phyloP scores from a whole-genome alignment of 169 alveolate species.

The Eimeria praecox region DNA sequence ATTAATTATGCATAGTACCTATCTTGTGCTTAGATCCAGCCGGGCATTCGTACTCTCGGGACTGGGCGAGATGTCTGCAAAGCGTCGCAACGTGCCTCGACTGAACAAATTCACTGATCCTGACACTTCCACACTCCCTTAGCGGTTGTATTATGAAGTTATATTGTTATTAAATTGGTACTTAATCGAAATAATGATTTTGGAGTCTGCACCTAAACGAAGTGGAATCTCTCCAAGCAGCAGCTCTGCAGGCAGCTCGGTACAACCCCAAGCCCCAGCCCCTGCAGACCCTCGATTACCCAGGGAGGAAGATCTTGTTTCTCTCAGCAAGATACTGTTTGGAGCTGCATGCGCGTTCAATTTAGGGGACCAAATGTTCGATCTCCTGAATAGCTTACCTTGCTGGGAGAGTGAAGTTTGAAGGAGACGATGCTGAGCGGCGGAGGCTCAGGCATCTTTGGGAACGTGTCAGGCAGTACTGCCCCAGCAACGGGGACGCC shows the following conservation, averaged over 20 bases:
- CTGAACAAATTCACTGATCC: neutral
- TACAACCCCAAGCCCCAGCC: neutral
- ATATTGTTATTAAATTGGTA: neutral
- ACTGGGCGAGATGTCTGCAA: neutral
- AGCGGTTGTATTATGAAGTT: neutral
- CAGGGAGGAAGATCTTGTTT: neutral
- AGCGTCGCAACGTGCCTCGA: neutral
- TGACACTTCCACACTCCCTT: neutral
- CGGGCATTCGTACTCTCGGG: neutral
- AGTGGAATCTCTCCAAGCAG: neutral
- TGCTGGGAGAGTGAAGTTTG: neutral
- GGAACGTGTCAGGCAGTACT: constrained; percentile 34
- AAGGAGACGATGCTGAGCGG: constrained; percentile 44
- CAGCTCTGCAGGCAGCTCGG: neutral
- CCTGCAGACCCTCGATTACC: neutral
- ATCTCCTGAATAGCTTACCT: neutral
- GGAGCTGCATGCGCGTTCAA: neutral
- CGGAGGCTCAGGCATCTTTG: constrained; percentile 68
- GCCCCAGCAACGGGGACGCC: constrained; percentile 5
- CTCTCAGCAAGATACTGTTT: neutral
- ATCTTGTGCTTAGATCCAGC: neutral
- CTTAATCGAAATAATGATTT: neutral
- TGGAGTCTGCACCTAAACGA: neutral
- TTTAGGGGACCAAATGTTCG: neutral
- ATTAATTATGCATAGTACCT: neutral